Evolutionary conservation across 306 rosid species (phyloP), one percentile per base, ranked within the genome.

Genomic region (Malus asiatica): DNA sequence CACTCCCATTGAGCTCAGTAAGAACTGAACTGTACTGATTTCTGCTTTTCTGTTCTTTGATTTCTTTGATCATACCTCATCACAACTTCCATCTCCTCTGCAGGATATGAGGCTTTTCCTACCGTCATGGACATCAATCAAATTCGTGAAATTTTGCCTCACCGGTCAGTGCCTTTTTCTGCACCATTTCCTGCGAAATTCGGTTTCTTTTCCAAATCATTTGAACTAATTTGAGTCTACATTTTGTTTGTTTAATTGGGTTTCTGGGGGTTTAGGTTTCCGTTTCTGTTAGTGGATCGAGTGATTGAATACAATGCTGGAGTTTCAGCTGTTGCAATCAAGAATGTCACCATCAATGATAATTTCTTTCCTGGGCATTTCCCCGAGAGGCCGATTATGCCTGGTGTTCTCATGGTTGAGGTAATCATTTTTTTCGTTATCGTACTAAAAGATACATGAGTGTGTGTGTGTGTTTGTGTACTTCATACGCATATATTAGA

Each of bases 321-420:
- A 23, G 79, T 83, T 67, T 80, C 89, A 44, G 87, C 81, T 67
- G 89, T 86, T 74, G 89, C 87, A 27, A 86, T 86, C 27, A 86
- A 86, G 84, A 86, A 86, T 71, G 83, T 86, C 6, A 92, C 97
- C 1, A 95, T 95, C 30, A 95, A 92, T 81, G 99, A 95, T 60
- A 90, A 89, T 80, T 95, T 90, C 77, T 95, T 95, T 79, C 93
- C 97, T n/a, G 99, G 99, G 30, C 99, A 95, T 83, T 95, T 95
- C 72, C 99, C 97, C 0, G 99, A 88, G 73, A 89, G 96, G 75
- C 99, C 99, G 4, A 95, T 92, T 60, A 92, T 95, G 96, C 98
- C 98, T 58, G 97, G 98, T 70, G 98, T 93, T 86, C 96, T 93
- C 66, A 88, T 90, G 93, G 83, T 93, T 80, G 98, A 93, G 98